These are phyloP conservation scores for Lichtheimia ramosa DNA, from an alignment of 371 early-diverging fungal genomes.

Conservation along the genomic window DNA sequence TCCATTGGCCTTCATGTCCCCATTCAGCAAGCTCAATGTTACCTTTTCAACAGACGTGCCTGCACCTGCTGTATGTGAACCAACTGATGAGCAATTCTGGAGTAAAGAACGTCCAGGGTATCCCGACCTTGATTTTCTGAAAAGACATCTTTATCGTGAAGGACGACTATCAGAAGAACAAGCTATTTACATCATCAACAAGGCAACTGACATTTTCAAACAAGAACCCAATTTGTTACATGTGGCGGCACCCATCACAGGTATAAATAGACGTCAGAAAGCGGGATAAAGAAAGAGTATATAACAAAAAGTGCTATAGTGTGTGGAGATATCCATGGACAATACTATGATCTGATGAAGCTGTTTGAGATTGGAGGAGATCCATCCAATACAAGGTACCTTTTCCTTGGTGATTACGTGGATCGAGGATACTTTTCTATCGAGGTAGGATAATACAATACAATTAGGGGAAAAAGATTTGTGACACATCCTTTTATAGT, in stretches of 20 bases:
- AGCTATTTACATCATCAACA: conserved; percentile 79
- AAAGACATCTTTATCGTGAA: conserved; percentile 86
- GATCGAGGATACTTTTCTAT: conserved; percentile 89
- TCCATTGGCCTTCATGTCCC: neutral
- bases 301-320: conserved; percentile 47
- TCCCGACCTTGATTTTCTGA: conserved; percentile 81
- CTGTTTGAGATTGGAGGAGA: conserved; percentile 97
- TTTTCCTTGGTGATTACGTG: conserved; percentile 98
- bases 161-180: conserved; percentile 92
- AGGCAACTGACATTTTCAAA: conserved; percentile 73
- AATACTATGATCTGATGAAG: conserved; percentile 98
- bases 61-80: conserved; percentile 50
- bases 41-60: conserved; percentile 45
- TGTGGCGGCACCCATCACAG: conserved; percentile 89
- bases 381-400: conserved; percentile 83
- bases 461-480: neutral
- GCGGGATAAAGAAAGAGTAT: neutral
- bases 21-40: neutral
- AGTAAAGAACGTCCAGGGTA: conserved; percentile 69
- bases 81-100: conserved; percentile 55
- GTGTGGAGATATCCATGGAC: conserved; percentile 99
- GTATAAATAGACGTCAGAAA: conserved; percentile 25
- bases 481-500: conserved; percentile 46
- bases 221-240: conserved; percentile 86
- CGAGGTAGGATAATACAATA: conserved; percentile 4